These are phyloP conservation scores for Starmera pachycereana DNA, from an alignment of 805 yeast genomes.

Conservation along the genomic window DNA sequence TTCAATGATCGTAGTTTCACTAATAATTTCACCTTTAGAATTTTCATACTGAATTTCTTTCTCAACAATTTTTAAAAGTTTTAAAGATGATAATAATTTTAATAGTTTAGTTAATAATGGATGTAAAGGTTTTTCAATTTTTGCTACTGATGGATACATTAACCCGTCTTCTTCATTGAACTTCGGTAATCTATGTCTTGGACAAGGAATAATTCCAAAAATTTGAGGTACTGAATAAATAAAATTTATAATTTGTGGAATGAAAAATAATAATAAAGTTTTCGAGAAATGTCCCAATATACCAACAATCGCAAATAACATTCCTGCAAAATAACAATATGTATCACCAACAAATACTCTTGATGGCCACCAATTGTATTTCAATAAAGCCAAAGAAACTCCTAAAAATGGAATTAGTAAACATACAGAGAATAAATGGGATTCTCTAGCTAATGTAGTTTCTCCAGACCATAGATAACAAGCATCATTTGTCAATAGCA, in stretches of 20 bases:
- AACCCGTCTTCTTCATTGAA: conserved; percentile 59
- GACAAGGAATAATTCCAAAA: conserved; percentile 81
- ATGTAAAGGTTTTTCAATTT: conserved; percentile 24
- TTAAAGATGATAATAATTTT: conserved; percentile 33
- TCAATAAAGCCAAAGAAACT: conserved; percentile 64
- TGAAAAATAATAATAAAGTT: conserved; percentile 73
- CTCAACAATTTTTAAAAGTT: conserved; percentile 36
- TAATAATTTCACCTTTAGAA: conserved; percentile 13
- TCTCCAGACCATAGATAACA: conserved; percentile 48
- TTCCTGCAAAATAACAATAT: conserved; percentile 95
- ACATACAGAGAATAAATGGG: conserved; percentile 75
- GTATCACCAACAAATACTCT: conserved; percentile 95
- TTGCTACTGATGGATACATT: conserved; percentile 62
- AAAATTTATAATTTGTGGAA: conserved; percentile 89
- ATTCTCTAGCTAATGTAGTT: conserved; percentile 50
- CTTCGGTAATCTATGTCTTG: conserved; percentile 86
- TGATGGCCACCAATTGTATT: conserved; percentile 86
- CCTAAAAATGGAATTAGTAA: conserved; percentile 82
- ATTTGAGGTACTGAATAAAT: conserved; percentile 88
- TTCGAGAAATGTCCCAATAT: conserved; percentile 94
- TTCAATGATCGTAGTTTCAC: conserved; percentile 19
- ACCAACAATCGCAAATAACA: conserved; percentile 97
- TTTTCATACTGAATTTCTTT: conserved; percentile 18
- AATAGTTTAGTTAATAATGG: conserved; percentile 30
- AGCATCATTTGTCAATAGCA: conserved; percentile 67